Evolutionary conservation across 148 eudicot species (phyloP).

Genomic region (Amaranthus hypochondriacus): DNA sequence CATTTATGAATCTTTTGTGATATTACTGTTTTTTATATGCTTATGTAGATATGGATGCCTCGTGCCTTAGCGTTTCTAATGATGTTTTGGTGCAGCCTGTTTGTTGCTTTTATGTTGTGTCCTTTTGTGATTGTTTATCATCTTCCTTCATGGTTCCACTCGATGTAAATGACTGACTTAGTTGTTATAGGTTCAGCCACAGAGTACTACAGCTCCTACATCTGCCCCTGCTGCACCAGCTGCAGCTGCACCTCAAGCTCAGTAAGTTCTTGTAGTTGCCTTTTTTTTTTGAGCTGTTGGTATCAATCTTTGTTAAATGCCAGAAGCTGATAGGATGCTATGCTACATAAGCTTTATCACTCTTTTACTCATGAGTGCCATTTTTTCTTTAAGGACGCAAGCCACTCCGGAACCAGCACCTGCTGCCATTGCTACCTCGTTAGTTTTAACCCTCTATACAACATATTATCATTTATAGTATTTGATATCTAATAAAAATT

Average conservation of each 20-base stretch:
- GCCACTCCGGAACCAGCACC: constrained; percentile 39
- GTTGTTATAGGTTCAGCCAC: constrained; percentile 37
- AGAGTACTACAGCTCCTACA: constrained; percentile 19
- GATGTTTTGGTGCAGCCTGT: too few species aligned
- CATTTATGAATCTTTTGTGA: too few species aligned
- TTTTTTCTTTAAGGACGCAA: constrained; percentile 29
- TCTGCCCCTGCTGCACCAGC: constrained; percentile 33
- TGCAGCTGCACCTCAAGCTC: constrained; percentile 39
- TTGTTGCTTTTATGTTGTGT: background rate
- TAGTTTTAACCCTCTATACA: constrained; percentile 26
- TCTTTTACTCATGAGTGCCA: background rate
- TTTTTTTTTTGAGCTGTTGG: background rate
- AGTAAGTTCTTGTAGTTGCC: constrained; percentile 35
- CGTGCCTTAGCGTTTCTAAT: background rate
- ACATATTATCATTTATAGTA: background rate
- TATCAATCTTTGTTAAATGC: background rate
- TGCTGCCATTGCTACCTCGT: constrained; percentile 39
- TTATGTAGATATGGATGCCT: background rate
- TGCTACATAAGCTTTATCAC: background rate
- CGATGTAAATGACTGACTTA: background rate
- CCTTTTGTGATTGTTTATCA: background rate
- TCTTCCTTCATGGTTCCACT: background rate
- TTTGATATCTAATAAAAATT: background rate
- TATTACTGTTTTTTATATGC: background rate
- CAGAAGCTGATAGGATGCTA: background rate